phyloP scores from a whole-genome alignment of 1,284 basidiomycete genomes.

The Marasmius tenuissimus region DNA sequence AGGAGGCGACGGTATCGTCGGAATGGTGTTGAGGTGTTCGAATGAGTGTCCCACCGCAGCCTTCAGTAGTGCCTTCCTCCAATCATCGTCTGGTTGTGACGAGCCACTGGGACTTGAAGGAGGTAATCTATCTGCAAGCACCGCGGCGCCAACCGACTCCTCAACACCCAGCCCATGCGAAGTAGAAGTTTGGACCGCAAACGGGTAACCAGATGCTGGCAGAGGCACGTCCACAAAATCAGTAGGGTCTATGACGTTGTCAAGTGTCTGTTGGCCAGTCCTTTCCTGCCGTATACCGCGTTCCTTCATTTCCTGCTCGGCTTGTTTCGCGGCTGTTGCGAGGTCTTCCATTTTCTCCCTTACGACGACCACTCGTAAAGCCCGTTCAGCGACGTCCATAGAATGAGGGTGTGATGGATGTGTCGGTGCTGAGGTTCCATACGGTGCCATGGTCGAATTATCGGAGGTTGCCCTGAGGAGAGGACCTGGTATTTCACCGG shows the following conservation, averaged over 20 bases:
- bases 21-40: slow-evolving; percentile 40
- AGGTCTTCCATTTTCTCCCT: slow-evolving; percentile 76
- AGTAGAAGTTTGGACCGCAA: slow-evolving; percentile 72
- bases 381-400: slow-evolving; percentile 29
- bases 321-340: slow-evolving; percentile 64
- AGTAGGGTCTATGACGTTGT: slow-evolving; percentile 75
- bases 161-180: slow-evolving; percentile 66
- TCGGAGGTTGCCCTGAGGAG: slow-evolving; percentile 65
- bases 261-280: slow-evolving; percentile 31
- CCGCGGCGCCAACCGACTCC: slow-evolving; percentile 69
- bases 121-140: slow-evolving; percentile 68
- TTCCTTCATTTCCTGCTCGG: slow-evolving; percentile 65
- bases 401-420: slow-evolving; percentile 36
- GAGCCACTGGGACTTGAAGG: slow-evolving; percentile 65
- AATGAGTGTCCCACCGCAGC: slow-evolving; percentile 76
- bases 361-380: slow-evolving; percentile 72
- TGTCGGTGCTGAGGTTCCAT: slow-evolving; percentile 32
- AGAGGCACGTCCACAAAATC: slow-evolving; percentile 75
- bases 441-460: slow-evolving; percentile 47
- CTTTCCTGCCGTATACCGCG: slow-evolving; percentile 40
- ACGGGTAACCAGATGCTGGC: slow-evolving; percentile 62
- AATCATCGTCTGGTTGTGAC: slow-evolving; percentile 46
- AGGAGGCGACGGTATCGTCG: slow-evolving; percentile 26
- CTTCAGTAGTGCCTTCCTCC: slow-evolving; percentile 69
- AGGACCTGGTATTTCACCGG: slow-evolving; percentile 41